phyloP scores from a whole-genome alignment of 140 eudicot genomes.

The Erigeron philadelphicus region DNA sequence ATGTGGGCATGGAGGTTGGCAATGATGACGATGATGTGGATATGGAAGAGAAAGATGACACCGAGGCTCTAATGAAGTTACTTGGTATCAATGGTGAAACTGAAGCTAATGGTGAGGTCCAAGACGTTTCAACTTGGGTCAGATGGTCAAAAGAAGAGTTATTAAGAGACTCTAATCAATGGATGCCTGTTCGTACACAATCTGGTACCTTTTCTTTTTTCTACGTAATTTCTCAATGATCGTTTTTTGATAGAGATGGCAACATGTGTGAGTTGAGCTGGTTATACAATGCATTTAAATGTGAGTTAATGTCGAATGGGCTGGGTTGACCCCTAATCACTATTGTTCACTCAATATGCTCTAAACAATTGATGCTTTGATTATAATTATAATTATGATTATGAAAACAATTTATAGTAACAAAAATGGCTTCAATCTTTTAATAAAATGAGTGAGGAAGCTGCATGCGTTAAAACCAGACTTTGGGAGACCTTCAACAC shows the following conservation, averaged over 20 bases:
- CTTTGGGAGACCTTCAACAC: not conserved
- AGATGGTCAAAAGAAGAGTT: slow-evolving; percentile 85
- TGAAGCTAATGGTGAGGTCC: slow-evolving; percentile 61
- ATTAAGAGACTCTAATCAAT: slow-evolving; percentile 57
- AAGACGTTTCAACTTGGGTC: slow-evolving; percentile 64
- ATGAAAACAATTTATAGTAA: not conserved
- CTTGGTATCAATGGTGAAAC: slow-evolving; percentile 72
- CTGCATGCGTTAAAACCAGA: not conserved
- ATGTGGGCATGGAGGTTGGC: slow-evolving; percentile 31
- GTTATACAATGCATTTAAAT: not conserved
- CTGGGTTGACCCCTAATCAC: not conserved
- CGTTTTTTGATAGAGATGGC: slow-evolving; percentile 7
- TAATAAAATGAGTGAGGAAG: not conserved
- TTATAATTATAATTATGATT: not conserved
- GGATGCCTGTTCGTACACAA: slow-evolving; percentile 76
- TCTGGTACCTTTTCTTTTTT: slow-evolving; percentile 40
- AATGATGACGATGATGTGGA: slow-evolving; percentile 42
- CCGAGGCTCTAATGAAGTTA: slow-evolving; percentile 68
- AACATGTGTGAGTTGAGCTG: not conserved
- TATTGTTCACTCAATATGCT: not conserved
- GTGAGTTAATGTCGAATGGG: not conserved
- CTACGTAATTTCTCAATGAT: slow-evolving; percentile 16
- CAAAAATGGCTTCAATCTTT: not conserved
- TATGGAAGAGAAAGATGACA: slow-evolving; percentile 56
- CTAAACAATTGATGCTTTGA: not conserved